phyloP scores from a whole-genome alignment of 2,329 filamentous ascomycete species.

The Ceratocystiopsis minuta region DNA sequence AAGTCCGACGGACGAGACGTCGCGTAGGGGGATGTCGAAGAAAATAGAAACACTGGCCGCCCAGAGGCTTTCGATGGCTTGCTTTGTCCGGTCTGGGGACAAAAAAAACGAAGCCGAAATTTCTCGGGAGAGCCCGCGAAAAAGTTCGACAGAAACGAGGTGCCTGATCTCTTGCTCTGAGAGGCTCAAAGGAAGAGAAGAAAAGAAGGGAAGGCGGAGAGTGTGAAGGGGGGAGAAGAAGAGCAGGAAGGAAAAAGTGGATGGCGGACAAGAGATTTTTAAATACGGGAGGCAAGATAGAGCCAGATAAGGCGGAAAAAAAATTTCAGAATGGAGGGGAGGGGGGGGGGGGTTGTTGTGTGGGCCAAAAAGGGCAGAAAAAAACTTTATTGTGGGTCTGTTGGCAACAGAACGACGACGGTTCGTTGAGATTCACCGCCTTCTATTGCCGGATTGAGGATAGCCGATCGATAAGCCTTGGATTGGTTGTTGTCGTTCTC shows the following conservation, averaged over 20 bases:
- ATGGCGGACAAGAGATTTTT: constrained; percentile 1
- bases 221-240: constrained; percentile 1
- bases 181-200: not conserved
- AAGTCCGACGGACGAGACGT: not conserved
- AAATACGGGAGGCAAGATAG: not conserved
- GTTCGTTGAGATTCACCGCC: too few species aligned
- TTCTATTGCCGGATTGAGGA: too few species aligned
- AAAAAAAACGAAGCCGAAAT: not conserved
- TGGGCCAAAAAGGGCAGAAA: constrained; percentile 7
- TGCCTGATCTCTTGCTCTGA: constrained; percentile 7
- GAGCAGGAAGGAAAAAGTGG: constrained; percentile 4
- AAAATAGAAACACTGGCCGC: too few species aligned
- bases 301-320: constrained; percentile 1
- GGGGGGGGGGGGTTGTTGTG: too few species aligned
- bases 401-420: too few species aligned
- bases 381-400: constrained; percentile 10
- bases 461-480: too few species aligned
- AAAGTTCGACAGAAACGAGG: constrained; percentile 3
- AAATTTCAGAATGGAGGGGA: not conserved
- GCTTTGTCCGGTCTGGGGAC: too few species aligned
- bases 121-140: not conserved
- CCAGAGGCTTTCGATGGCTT: too few species aligned
- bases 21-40: too few species aligned
- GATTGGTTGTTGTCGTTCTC: too few species aligned
- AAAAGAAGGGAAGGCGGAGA: not conserved